Percentiles rank a stretch among this genome's conserved stretches.
Evolutionary conservation across 2,329 filamentous ascomycete genomes (phyloP).

Genomic region (Fusarium udum): DNA sequence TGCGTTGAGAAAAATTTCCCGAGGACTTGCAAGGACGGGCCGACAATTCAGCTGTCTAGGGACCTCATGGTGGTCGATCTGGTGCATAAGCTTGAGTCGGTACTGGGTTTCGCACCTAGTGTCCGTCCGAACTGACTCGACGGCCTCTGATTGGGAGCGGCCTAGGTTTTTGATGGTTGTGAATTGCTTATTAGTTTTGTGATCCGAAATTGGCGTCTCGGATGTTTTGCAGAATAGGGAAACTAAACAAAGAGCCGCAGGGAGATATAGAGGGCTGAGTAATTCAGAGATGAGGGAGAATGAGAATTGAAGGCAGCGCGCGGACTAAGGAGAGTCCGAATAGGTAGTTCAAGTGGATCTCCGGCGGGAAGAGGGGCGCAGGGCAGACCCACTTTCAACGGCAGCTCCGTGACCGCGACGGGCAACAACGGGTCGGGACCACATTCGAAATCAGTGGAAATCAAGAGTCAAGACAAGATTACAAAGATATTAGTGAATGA

Average conservation of each 20-base stretch:
- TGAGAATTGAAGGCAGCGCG: neutral
- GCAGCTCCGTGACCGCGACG: constrained; percentile 34
- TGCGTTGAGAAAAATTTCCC: constrained; percentile 3
- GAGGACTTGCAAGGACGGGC: constrained; percentile 20
- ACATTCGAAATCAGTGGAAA: constrained; percentile 5
- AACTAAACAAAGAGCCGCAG: constrained; percentile 7
- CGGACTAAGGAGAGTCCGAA: constrained; percentile 14
- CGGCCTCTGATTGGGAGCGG: constrained; percentile 15
- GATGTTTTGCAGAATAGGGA: constrained; percentile 16
- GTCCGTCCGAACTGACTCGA: constrained; percentile 25
- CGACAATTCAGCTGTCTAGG: constrained; percentile 34
- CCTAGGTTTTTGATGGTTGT: neutral
- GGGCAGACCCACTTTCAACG: constrained; percentile 22
- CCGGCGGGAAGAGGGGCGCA: constrained; percentile 26
- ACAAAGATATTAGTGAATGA: neutral
- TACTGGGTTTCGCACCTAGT: constrained; percentile 6
- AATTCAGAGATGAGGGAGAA: neutral
- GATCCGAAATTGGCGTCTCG: constrained; percentile 2
- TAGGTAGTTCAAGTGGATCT: neutral
- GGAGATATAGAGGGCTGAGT: neutral
- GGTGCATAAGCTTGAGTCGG: constrained; percentile 28
- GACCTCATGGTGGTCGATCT: constrained; percentile 18
- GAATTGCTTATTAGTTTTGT: neutral
- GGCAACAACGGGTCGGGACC: constrained; percentile 29
- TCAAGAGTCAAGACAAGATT: neutral